These are phyloP conservation scores for Melastoma malabathricum DNA, from an alignment of 345 rosid species.

Conservation along the genomic window DNA sequence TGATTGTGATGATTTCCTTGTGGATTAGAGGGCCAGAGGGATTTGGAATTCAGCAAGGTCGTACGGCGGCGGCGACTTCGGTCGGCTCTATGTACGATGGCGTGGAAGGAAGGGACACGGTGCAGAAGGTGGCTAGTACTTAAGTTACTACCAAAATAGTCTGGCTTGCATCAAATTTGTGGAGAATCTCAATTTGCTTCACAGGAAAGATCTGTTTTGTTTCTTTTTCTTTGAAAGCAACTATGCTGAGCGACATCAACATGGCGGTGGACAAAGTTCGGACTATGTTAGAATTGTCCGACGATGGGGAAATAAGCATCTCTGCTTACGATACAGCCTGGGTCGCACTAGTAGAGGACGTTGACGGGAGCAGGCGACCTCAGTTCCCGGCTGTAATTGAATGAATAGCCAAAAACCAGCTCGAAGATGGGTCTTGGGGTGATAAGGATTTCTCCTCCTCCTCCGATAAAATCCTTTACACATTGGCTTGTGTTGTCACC, in stretches of 20 bases:
- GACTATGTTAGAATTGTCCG: constrained; percentile 41
- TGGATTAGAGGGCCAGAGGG: too few relatives aligned
- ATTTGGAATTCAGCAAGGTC: too few relatives aligned
- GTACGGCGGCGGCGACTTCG: too few relatives aligned
- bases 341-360: constrained; percentile 71
- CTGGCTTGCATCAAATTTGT: constrained; percentile 1
- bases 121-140: too few relatives aligned
- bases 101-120: too few relatives aligned
- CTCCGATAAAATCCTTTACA: constrained; percentile 72
- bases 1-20: too few relatives aligned
- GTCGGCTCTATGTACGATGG: too few relatives aligned
- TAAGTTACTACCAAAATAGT: too few relatives aligned
- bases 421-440: constrained; percentile 93
- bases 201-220: too few relatives aligned
- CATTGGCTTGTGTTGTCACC: constrained; percentile 78
- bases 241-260: constrained; percentile 18
- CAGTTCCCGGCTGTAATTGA: constrained; percentile 58
- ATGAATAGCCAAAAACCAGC: constrained; percentile 82
- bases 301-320: constrained; percentile 72
- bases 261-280: constrained; percentile 33
- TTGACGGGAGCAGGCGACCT: constrained; percentile 36
- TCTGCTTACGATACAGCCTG: constrained; percentile 98
- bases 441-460: constrained; percentile 40
- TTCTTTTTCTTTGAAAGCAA: constrained; percentile 10
- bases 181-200: background rate